These are phyloP conservation scores for Aureobasidium subglaciale DNA, from an alignment of 2,329 filamentous ascomycete genomes.

Conservation along the genomic window DNA sequence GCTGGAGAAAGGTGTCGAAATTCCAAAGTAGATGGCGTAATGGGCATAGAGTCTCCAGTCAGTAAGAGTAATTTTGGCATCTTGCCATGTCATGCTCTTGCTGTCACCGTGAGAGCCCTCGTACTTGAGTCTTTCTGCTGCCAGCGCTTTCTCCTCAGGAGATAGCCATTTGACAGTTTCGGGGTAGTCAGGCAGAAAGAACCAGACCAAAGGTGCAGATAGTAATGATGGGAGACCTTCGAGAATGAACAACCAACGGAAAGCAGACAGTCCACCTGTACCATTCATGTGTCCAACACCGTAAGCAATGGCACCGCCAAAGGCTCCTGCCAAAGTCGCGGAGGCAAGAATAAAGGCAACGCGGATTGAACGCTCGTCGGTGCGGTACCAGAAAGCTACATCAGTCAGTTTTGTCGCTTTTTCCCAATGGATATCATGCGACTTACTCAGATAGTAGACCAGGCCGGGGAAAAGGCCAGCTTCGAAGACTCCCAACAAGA, in stretches of 20 bases:
- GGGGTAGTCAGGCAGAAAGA: constrained; percentile 27
- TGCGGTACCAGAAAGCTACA: constrained; percentile 46
- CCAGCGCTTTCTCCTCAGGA: constrained; percentile 37
- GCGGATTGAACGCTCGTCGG: constrained; percentile 50
- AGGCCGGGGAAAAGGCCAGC: constrained; percentile 33
- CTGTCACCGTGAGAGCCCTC: constrained; percentile 38
- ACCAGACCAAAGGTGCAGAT: constrained; percentile 22
- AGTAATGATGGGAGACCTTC: constrained; percentile 30
- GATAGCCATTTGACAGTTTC: constrained; percentile 26
- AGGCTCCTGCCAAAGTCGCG: constrained; percentile 49
- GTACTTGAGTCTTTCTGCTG: constrained; percentile 33
- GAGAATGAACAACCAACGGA: constrained; percentile 44
- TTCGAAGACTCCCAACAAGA: constrained; percentile 34
- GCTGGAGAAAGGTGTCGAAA: constrained; percentile 28
- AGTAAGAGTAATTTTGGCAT: constrained; percentile 41
- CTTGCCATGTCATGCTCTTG: constrained; percentile 40
- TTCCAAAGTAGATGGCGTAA: constrained; percentile 46
- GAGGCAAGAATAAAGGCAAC: constrained; percentile 50
- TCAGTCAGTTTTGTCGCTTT: not conserved
- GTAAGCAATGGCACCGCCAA: constrained; percentile 50
- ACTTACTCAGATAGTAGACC: constrained; percentile 19
- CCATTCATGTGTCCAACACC: constrained; percentile 39
- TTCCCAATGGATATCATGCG: not conserved
- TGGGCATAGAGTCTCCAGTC: constrained; percentile 48
- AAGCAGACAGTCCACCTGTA: constrained; percentile 33